Base-by-base conservation (phyloP, 192 early-diverging fungal species). In the Chytriomyces sp. region DNA sequence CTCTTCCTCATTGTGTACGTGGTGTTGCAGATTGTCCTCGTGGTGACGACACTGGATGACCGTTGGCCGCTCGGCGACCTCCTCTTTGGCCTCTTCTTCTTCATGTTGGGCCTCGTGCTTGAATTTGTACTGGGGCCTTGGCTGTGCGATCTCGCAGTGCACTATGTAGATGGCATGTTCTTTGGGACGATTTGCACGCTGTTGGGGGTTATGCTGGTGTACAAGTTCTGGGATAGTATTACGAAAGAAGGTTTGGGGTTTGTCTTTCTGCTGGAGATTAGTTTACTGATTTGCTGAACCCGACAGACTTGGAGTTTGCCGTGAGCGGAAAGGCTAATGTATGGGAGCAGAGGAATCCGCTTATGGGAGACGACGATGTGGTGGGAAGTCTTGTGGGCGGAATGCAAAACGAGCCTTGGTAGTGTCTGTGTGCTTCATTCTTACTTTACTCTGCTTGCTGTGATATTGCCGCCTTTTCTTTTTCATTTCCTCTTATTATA, bases 141-240 rank as follows among this genome's bases (percentile, higher is more conserved):
- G 71, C 92, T 96, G 44, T 98, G 96, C 75, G 88, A 92, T 41
- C 80, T 86, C 53, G 91, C 91, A 49, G 94, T 94, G 80, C 96
- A 98, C 73, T 98, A 98, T 73, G 85, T 98, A 33, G 95, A 98
- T 78, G 96, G 96, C 41, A 82, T 98, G 82, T 98, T 98, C 89
- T 97, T 98, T 86, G 92, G 92, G 25, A 90, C 90, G 4, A 94
- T 96, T 38, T 90, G 90, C 71, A 94, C 91, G 14, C 81, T 98
- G 49, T 81, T 98, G 65, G 89, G 90, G 39, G 94, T 98, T 54
- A 98, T 98, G 96, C 96, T 98, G 94, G 92, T 98, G 0, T 98
- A 98, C 90, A 98, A 98, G 84, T 98, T 94, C 85, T 98, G 96
- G 96, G 96, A 98, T 78, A 92, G 90, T 33, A 98, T 98, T 78